phyloP scores from a whole-genome alignment of 176 grass and related monocot genomes.

The Phoenix roebelenii region DNA sequence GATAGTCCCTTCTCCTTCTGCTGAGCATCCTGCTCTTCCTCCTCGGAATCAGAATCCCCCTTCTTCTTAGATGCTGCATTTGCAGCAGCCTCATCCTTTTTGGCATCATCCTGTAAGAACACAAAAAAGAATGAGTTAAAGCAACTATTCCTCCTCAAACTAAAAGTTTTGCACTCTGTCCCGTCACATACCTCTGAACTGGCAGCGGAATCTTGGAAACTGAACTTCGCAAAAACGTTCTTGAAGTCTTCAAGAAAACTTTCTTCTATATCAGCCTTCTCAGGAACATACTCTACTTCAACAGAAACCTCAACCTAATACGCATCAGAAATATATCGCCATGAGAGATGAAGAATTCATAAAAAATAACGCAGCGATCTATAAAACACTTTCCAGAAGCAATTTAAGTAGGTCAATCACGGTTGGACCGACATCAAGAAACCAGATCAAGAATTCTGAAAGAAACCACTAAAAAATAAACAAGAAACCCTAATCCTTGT shows the following conservation, averaged over 20 bases:
- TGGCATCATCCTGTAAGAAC: conserved; percentile 39
- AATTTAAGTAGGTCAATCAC: too few species aligned
- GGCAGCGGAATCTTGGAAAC: conserved; percentile 49
- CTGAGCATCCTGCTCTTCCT: conserved; percentile 53
- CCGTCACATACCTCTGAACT: conserved; percentile 27
- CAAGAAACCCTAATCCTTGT: background rate
- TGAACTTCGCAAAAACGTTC: conserved; percentile 75
- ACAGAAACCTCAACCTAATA: conserved; percentile 33
- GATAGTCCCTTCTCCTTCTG: conserved; percentile 80
- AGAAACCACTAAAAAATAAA: too few species aligned
- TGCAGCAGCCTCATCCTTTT: conserved; percentile 44
- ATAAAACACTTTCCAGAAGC: too few species aligned
- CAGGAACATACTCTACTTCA: conserved; percentile 84
- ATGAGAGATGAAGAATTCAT: too few species aligned
- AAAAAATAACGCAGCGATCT: too few species aligned
- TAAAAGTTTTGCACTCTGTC: background rate
- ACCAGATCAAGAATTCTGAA: too few species aligned
- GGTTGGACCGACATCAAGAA: too few species aligned
- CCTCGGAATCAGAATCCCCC: conserved; percentile 43
- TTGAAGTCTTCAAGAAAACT: conserved; percentile 61
- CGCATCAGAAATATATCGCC: too few species aligned
- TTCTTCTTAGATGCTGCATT: conserved; percentile 38
- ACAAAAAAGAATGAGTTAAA: background rate
- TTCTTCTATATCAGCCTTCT: conserved; percentile 61
- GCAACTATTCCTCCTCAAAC: background rate